Base-by-base conservation (phyloP, 2,329 filamentous ascomycete genomes). In the Fusarium brevicatenulatum region DNA sequence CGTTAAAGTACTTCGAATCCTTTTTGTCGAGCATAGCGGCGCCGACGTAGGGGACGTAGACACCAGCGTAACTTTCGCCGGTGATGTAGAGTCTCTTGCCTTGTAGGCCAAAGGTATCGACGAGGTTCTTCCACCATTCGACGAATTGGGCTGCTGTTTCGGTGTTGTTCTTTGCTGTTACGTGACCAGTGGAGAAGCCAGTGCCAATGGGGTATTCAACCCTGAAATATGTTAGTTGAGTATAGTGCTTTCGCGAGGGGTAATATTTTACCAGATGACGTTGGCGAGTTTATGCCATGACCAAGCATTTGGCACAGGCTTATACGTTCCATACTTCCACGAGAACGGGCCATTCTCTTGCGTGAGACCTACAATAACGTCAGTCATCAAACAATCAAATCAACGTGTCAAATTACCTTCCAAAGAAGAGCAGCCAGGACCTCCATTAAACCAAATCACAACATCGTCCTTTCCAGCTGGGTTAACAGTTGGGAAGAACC, bases 401-500 rank as follows among this genome's bases (percentile, higher is more conserved):
- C 4, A 2, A 1, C 2, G 0, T 21, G 0, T 10, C 0, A 16
- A 1, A 4, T 5, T 36, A 68, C 65, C 65, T 44, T 68, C 66
- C 8, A 68, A 3, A 4, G 66, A 68, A 1, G 66, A 68, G 15
- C 66, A 68, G 0, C 53, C 73, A 11, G 73, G 73, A 3, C 73
- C 73, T 25, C 73, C 73, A 2, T 76, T 76, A 8, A 76, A 61
- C 73, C 73, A 76, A 28, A 76, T 76, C 1, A 76, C 57, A 13
- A 76, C 62, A 30, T 76, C 73, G 8, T 76, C 73, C 12, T 76
- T 76, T 9, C 73, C 73, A 23, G 62, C 69, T 2, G 73, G 73
- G 19, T 76, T 76, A 6, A 71, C 71, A 4, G 73, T 76, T 0
- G 73, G 73, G 13, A 76, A 74, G 19, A 76, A 76, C 73, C 73